Conservation (phyloP, 345 rosid genomes). For the Syzygium aromaticum region DNA sequence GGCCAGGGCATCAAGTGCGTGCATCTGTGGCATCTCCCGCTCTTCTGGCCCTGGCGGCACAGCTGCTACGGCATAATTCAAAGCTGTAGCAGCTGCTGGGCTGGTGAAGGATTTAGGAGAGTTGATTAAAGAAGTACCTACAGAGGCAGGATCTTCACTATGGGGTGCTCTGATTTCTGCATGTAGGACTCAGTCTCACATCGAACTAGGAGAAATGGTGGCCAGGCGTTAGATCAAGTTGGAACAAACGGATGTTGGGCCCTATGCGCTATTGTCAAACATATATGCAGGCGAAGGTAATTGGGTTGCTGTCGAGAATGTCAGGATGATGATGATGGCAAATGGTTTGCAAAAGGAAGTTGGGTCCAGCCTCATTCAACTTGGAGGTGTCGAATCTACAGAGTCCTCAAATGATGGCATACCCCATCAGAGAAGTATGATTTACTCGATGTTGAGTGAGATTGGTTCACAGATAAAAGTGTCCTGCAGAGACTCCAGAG, state of each 20-base stretch:
- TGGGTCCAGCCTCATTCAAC: constrained; percentile 8
- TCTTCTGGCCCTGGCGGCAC: too few species aligned
- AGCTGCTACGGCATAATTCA: too few species aligned
- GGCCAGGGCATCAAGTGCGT: too few species aligned
- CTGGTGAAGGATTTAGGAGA: constrained; percentile 31
- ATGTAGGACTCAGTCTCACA: constrained; percentile 18
- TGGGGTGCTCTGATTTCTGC: constrained; percentile 32
- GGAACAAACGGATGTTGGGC: constrained; percentile 34
- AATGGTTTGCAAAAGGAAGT: constrained; percentile 15
- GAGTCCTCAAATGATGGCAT: constrained; percentile 4
- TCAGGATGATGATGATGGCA: constrained; percentile 35
- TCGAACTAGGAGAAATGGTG: constrained; percentile 37
- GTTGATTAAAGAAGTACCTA: constrained; percentile 12
- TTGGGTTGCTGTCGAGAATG: constrained; percentile 43
- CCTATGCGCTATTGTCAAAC: constrained; percentile 41
- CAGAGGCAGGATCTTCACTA: constrained; percentile 16
- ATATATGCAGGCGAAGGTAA: constrained; percentile 42
- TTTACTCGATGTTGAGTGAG: constrained; percentile 43
- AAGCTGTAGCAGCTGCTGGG: constrained; percentile 12
- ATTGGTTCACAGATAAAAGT: constrained; percentile 27
- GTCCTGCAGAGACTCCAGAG: constrained; percentile 1
- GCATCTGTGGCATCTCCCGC: too few species aligned
- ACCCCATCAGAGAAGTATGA: constrained; percentile 12
- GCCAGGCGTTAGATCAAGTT: constrained; percentile 31
- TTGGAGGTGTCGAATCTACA: constrained; percentile 1